Conservation (phyloP, 2,329 filamentous ascomycete genomes). For the Colletotrichum horii region DNA sequence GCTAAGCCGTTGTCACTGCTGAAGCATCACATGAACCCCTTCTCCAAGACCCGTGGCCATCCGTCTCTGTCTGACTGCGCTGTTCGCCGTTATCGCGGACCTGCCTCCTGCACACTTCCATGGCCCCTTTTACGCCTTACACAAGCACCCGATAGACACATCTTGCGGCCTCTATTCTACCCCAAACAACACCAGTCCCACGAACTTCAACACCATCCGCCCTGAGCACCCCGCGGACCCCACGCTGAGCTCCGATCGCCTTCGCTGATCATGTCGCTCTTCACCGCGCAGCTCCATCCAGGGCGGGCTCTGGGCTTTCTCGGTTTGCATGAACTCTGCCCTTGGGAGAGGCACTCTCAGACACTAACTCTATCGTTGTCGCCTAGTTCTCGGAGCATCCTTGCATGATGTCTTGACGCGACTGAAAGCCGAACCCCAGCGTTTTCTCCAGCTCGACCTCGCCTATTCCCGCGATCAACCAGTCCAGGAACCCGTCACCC, state of each 20-base stretch:
- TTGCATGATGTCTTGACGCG: conserved; percentile 88
- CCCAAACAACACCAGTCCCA: not conserved
- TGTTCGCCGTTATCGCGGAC: not conserved
- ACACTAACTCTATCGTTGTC: conserved; percentile 22
- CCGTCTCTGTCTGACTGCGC: not conserved
- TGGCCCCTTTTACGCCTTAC: not conserved
- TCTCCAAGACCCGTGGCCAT: conserved; percentile 11
- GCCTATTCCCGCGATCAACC: conserved; percentile 79
- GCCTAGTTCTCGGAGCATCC: conserved; percentile 82
- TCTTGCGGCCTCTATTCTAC: not conserved
- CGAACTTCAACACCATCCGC: not conserved
- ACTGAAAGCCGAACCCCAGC: conserved; percentile 84
- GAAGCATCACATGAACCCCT: conserved; percentile 23
- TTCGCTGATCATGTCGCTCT: conserved; percentile 47
- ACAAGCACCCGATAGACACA: not conserved
- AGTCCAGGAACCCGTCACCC: conserved; percentile 74
- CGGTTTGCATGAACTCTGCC: conserved; percentile 31
- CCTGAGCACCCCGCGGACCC: conserved; percentile 15
- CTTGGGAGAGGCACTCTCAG: conserved; percentile 17
- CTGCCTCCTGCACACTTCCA: not conserved
- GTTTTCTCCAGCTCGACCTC: conserved; percentile 83
- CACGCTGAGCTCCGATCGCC: conserved; percentile 6
- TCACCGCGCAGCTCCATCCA: conserved; percentile 68
- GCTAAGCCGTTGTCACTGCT: conserved; percentile 16
- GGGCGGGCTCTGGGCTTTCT: conserved; percentile 71